Percentiles rank a stretch among this genome's conserved stretches.
Evolutionary conservation across 805 yeast genomes (phyloP).

Genomic region (Candida glaebosa): DNA sequence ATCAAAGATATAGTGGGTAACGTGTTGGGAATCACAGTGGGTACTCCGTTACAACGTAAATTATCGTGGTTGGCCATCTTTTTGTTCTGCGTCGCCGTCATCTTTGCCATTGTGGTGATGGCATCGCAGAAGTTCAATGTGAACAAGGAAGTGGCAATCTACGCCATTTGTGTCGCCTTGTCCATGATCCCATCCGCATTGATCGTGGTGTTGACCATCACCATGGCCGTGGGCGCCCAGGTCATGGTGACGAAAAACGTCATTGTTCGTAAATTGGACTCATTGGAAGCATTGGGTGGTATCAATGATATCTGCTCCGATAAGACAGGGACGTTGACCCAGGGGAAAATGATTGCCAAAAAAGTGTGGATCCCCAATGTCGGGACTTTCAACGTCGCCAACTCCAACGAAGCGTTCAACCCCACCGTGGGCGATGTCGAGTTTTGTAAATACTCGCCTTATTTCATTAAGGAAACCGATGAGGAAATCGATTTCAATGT

Average conservation of each 20-base stretch:
- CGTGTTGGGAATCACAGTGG: conserved; percentile 44
- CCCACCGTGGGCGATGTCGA: conserved; percentile 41
- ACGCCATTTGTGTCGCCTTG: conserved; percentile 39
- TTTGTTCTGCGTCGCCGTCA: conserved; percentile 44
- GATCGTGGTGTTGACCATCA: conserved; percentile 36
- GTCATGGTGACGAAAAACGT: conserved; percentile 35
- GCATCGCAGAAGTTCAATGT: conserved; percentile 32
- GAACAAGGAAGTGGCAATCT: conserved; percentile 33
- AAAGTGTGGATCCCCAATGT: conserved; percentile 33
- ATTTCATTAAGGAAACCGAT: conserved; percentile 24
- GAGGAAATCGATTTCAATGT: conserved; percentile 40
- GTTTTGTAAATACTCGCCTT: conserved; percentile 25
- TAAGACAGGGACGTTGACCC: conserved; percentile 38
- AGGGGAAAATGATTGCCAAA: conserved; percentile 37
- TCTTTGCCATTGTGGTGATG: conserved; percentile 38
- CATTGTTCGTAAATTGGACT: conserved; percentile 35
- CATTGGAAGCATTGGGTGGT: conserved; percentile 38
- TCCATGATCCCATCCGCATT: conserved; percentile 39
- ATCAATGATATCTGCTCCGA: conserved; percentile 39
- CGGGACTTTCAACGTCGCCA: conserved; percentile 31
- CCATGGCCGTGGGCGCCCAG: conserved; percentile 40
- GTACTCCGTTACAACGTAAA: conserved; percentile 45
- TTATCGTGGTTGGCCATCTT: conserved; percentile 49
- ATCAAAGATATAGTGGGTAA: conserved; percentile 40
- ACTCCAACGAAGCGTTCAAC: conserved; percentile 31